phyloP scores from a whole-genome alignment of 306 rosid genomes.

The Prunus mume region DNA sequence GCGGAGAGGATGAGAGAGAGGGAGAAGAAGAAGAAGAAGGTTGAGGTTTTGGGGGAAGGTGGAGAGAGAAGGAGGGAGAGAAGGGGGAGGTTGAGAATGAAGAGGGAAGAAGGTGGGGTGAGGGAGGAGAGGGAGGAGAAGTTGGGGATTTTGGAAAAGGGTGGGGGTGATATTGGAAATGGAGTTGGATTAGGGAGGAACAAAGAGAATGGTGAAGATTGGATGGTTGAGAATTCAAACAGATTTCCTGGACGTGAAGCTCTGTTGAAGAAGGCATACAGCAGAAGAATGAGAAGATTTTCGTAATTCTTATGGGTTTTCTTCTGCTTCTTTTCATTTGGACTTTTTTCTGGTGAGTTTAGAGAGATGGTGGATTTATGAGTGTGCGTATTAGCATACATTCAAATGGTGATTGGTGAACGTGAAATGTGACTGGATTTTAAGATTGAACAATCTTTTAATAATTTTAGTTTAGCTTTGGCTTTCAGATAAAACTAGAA shows the following conservation, averaged over 20 bases:
- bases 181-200: neutral
- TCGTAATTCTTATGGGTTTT: neutral
- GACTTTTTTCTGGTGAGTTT: neutral
- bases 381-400: too few species aligned
- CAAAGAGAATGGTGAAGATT: neutral
- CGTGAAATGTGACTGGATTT: too few species aligned
- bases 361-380: neutral
- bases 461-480: too few species aligned
- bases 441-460: too few species aligned
- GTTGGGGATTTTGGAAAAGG: slow-evolving; percentile 8
- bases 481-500: neutral
- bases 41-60: neutral
- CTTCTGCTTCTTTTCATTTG: neutral
- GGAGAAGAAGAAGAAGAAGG: slow-evolving; percentile 23
- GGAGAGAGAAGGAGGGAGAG: neutral
- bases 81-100: neutral
- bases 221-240: slow-evolving; percentile 12
- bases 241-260: slow-evolving; percentile 52
- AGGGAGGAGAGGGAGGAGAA: neutral
- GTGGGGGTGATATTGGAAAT: slow-evolving; percentile 4
- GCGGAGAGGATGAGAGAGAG: slow-evolving; percentile 24
- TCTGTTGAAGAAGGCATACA: slow-evolving; percentile 23
- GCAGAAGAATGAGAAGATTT: neutral
- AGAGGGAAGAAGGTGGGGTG: neutral
- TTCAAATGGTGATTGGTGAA: too few species aligned